Evolutionary conservation across 257 asterid species (phyloP), one percentile per base, ranked within the genome.

Genomic region (Jacaranda copaia): DNA sequence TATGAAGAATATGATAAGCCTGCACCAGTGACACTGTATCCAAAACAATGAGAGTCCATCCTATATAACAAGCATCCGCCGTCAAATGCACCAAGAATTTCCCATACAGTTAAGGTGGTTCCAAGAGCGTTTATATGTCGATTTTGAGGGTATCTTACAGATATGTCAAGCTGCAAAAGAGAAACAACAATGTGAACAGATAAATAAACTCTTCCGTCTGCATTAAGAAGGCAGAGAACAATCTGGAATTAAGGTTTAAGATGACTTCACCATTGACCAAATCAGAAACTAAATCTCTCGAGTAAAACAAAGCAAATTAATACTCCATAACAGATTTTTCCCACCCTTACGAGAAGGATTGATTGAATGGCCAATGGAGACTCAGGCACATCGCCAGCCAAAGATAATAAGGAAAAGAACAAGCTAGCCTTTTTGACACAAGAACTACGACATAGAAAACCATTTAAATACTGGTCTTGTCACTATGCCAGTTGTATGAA

Each of bases 1-100:
- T 81, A 79, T 18, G 89, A 71, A 9, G 89, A 78, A 67, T 48
- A 61, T 63, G 81, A 70, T 58, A 81, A 58, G 75, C 73, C 79
- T 32, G 69, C 67, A 66, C 85, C 45, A 3, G 79, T 53, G 2
- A 71, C 52, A 40, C 61, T 53, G 36, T 58, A 71, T 65, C 79
- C 72, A 40, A 77, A 36, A 65, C 46, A 72, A 72, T 14, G 49
- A 10, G 78, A 71, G 61, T 81, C 81, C 85, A 81, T 81, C 32
- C 77, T 61, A 62, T 51, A 40, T 12, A 36, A 53, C 38, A 58
- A 73, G 40, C 70, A 20, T 19, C 35, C 20, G 63, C 63, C 43
- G 49, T 71, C n/a, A n/a, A 62, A 35, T 59, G 63, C 38, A 74
- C 16, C n/a, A 9, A 65, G 38, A 35, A 49, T 65, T 18, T 57